phyloP scores from a whole-genome alignment of 495 filamentous ascomycete species.

The Daldinia caldariorum region DNA sequence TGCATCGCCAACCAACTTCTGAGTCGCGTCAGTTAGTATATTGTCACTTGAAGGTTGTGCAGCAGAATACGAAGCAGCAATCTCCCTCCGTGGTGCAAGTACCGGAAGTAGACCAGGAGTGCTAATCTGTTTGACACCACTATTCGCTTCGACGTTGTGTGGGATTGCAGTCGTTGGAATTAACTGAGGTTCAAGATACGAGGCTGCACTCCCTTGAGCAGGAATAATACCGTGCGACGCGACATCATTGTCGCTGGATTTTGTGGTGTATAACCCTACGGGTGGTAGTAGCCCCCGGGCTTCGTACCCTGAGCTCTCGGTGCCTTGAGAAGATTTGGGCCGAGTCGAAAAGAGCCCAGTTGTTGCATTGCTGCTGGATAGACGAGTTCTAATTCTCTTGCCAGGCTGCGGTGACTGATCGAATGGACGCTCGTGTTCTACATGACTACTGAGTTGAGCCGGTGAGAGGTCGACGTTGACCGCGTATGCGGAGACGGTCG shows the following conservation, averaged over 20 bases:
- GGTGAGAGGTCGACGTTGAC: slow-evolving; percentile 45
- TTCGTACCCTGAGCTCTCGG: slow-evolving; percentile 12
- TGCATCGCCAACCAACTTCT: neutral
- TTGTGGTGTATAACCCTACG: neutral
- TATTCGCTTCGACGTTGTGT: slow-evolving; percentile 25
- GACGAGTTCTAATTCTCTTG: slow-evolving; percentile 51
- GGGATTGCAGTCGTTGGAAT: slow-evolving; percentile 11
- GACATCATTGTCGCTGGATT: slow-evolving; percentile 2
- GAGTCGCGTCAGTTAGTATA: slow-evolving; percentile 1
- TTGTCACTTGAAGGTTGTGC: slow-evolving; percentile 4
- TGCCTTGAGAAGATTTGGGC: neutral
- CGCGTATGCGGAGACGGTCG: slow-evolving; percentile 9
- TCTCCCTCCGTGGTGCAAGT: slow-evolving; percentile 35
- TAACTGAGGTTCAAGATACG: slow-evolving; percentile 38
- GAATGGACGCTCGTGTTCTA: slow-evolving; percentile 54
- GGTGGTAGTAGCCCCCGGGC: slow-evolving; percentile 10
- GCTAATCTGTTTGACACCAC: neutral
- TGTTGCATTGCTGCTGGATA: slow-evolving; percentile 37
- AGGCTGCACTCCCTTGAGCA: slow-evolving; percentile 37
- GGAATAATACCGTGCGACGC: slow-evolving; percentile 19
- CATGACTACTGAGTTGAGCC: slow-evolving; percentile 50
- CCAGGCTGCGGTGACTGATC: slow-evolving; percentile 48
- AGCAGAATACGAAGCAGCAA: slow-evolving; percentile 42
- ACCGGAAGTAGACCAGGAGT: slow-evolving; percentile 25
- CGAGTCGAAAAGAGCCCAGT: slow-evolving; percentile 21